These are phyloP conservation scores for Phytophthora hibernalis DNA, from an alignment of 352 stramenopile genomes.

Conservation along the genomic window DNA sequence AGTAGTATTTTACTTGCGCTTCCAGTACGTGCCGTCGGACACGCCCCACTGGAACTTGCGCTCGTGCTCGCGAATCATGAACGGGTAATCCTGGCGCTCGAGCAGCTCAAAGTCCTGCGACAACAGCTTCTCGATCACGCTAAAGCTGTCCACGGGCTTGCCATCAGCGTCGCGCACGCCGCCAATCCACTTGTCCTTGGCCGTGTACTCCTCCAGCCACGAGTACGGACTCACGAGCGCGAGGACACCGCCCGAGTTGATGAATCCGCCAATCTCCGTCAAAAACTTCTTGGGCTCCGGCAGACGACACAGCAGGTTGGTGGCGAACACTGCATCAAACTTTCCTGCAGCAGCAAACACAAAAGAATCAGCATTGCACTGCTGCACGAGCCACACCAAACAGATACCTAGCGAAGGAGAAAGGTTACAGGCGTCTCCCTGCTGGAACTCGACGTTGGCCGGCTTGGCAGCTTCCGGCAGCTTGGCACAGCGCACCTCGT, in stretches of 20 bases:
- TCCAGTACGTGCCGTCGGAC: constrained; percentile 89
- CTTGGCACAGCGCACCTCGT: constrained; percentile 55
- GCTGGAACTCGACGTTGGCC: constrained; percentile 87
- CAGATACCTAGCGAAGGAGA: constrained; percentile 69
- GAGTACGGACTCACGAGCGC: constrained; percentile 97
- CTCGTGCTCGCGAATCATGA: constrained; percentile 93
- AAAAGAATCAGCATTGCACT: constrained; percentile 40
- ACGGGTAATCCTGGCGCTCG: constrained; percentile 85
- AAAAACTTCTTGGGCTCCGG: constrained; percentile 93
- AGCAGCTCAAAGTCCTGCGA: constrained; percentile 80
- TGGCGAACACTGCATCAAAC: constrained; percentile 96
- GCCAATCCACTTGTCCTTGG: constrained; percentile 90
- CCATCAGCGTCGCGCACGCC: constrained; percentile 50
- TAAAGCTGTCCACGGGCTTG: constrained; percentile 71
- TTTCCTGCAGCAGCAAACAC: constrained; percentile 62
- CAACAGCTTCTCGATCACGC: constrained; percentile 65
- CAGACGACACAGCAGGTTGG: constrained; percentile 96
- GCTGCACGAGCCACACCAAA: constrained; percentile 45
- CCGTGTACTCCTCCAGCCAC: constrained; percentile 97
- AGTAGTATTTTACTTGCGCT: constrained; percentile 68
- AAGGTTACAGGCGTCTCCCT: constrained; percentile 95
- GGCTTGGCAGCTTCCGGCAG: constrained; percentile 71
- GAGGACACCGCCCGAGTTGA: constrained; percentile 93
- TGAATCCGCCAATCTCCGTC: constrained; percentile 79
- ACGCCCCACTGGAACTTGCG: constrained; percentile 94